Conservation (phyloP, 371 early-diverging fungal genomes). For the Apophysomyces variabilis region DNA sequence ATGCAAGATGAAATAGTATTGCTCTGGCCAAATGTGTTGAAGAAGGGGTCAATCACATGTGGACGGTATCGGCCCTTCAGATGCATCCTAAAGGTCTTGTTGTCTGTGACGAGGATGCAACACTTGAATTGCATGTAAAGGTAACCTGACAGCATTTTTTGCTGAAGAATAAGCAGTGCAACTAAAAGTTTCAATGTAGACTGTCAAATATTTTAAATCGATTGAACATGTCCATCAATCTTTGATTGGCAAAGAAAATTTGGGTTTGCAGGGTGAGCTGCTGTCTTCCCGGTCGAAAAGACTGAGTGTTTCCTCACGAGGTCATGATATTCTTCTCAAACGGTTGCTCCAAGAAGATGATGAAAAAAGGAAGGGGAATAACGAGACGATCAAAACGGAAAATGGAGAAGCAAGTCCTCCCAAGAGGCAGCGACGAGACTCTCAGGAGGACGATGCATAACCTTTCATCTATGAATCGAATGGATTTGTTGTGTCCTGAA, state of each 20-base stretch:
- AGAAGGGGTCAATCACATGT: slow-evolving; percentile 89
- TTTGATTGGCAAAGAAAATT: slow-evolving; percentile 78
- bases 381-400: not conserved
- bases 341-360: slow-evolving; percentile 3
- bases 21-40: slow-evolving; percentile 88
- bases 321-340: not conserved
- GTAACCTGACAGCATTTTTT: slow-evolving; percentile 18
- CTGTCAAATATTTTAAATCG: slow-evolving; percentile 87
- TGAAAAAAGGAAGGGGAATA: not conserved
- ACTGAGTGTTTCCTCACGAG: not conserved
- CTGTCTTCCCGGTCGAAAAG: not conserved
- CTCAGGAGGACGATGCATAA: not conserved
- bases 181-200: slow-evolving; percentile 33
- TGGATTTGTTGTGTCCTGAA: not conserved
- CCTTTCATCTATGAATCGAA: no score
- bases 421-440: not conserved
- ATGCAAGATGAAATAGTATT: slow-evolving; percentile 31
- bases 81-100: slow-evolving; percentile 87
- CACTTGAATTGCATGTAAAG: slow-evolving; percentile 88
- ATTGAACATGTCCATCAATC: slow-evolving; percentile 87
- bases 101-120: slow-evolving; percentile 92
- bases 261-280: slow-evolving; percentile 73
- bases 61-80: slow-evolving; percentile 92
- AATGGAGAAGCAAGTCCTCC: not conserved
- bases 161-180: not conserved